Conservation (phyloP, 768 basidiomycete genomes). For the Calvatia gigantea region DNA sequence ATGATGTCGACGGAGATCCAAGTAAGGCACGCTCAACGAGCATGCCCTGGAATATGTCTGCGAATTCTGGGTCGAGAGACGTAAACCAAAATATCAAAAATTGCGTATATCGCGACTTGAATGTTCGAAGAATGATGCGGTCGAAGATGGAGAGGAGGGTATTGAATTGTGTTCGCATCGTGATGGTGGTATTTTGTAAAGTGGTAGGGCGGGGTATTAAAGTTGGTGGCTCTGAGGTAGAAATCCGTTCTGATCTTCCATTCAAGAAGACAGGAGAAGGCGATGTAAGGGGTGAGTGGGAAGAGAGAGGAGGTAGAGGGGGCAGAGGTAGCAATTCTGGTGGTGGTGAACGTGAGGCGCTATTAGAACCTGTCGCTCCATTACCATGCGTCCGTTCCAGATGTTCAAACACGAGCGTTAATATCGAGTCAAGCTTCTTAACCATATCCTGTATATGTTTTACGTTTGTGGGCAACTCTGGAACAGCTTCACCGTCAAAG, state of each 20-base stretch:
- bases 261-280: not conserved
- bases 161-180: slow-evolving; percentile 66
- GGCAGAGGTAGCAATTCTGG: slow-evolving; percentile 35
- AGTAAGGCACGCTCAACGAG: slow-evolving; percentile 91
- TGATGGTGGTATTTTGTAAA: slow-evolving; percentile 19
- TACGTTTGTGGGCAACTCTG: slow-evolving; percentile 53
- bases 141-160: slow-evolving; percentile 92
- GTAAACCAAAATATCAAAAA: slow-evolving; percentile 96
- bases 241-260: slow-evolving; percentile 1
- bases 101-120: slow-evolving; percentile 96
- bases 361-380: slow-evolving; percentile 14
- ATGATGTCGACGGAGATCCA: slow-evolving; percentile 17
- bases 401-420: slow-evolving; percentile 83
- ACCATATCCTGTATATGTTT: slow-evolving; percentile 83
- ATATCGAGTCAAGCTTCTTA: slow-evolving; percentile 85
- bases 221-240: not conserved
- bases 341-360: slow-evolving; percentile 21
- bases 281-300: slow-evolving; percentile 3
- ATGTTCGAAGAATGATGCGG: slow-evolving; percentile 88
- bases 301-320: slow-evolving; percentile 11
- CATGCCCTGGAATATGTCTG: slow-evolving; percentile 91
- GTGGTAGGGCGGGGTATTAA: slow-evolving; percentile 18
- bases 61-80: slow-evolving; percentile 84
- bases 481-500: slow-evolving; percentile 32
- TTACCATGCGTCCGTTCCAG: slow-evolving; percentile 49